Conservation (phyloP, 1,284 basidiomycete genomes). For the Fomitopsis betulina region DNA sequence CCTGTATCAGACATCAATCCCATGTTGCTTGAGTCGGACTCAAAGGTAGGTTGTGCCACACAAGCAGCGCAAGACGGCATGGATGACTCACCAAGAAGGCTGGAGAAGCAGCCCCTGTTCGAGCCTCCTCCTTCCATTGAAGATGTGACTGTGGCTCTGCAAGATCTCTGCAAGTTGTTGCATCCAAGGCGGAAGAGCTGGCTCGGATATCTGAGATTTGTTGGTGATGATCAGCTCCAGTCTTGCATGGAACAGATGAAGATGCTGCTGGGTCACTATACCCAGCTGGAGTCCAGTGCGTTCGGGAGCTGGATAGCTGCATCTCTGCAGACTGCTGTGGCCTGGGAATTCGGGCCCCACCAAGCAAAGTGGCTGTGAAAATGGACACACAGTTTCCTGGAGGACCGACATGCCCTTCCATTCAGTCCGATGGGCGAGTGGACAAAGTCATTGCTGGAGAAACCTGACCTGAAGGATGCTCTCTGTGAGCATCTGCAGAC, state of each 20-base stretch:
- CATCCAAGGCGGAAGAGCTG: conserved; percentile 1
- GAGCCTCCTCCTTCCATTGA: not conserved
- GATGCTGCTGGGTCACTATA: conserved; percentile 8
- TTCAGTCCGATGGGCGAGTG: conserved; percentile 16
- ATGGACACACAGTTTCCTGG: conserved; percentile 15
- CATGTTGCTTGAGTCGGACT: too few species aligned
- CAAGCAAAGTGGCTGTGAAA: conserved; percentile 3
- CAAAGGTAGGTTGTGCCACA: too few species aligned
- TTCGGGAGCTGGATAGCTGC: conserved; percentile 5
- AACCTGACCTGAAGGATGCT: conserved; percentile 22
- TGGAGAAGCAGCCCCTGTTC: not conserved
- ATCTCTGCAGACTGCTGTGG: conserved; percentile 3
- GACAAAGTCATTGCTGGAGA: conserved; percentile 19
- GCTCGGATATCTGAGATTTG: not conserved
- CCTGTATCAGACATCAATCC: too few species aligned
- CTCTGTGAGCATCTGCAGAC: conserved; percentile 20
- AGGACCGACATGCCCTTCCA: conserved; percentile 14
- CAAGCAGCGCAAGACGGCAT: too few species aligned
- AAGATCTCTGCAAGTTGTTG: conserved; percentile 1
- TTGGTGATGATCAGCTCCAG: conserved; percentile 1
- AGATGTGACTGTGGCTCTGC: not conserved
- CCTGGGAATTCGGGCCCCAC: not conserved
- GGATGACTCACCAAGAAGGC: too few species aligned
- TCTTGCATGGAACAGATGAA: conserved; percentile 8
- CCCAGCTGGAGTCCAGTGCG: not conserved